Conservation (phyloP, 495 filamentous ascomycete species). For the Margaritispora aquatica region DNA sequence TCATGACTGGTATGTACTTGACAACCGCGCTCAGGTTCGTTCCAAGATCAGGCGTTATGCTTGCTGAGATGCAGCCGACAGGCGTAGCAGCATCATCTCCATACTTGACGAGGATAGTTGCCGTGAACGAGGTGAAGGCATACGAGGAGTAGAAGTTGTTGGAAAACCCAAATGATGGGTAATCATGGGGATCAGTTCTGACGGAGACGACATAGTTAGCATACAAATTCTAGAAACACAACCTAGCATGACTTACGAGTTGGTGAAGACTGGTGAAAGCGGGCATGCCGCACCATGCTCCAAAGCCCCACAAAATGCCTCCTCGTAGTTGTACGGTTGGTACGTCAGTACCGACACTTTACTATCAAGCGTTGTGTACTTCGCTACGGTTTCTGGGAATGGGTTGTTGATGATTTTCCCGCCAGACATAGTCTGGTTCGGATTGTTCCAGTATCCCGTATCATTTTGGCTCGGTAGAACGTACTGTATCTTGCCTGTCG, state of each 20-base stretch:
- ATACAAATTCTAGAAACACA: neutral
- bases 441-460: constrained; percentile 43
- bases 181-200: constrained; percentile 43
- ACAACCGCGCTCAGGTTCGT: constrained; percentile 54
- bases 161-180: constrained; percentile 66
- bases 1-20: constrained; percentile 70
- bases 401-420: constrained; percentile 72
- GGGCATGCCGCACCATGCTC: constrained; percentile 58
- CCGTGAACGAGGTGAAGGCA: constrained; percentile 71
- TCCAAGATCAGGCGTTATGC: constrained; percentile 76
- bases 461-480: constrained; percentile 46
- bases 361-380: constrained; percentile 63
- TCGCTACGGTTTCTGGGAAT: constrained; percentile 37
- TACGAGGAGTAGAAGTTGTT: constrained; percentile 78
- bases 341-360: constrained; percentile 69
- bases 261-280: constrained; percentile 60
- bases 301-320: constrained; percentile 58
- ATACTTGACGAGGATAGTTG: constrained; percentile 64
- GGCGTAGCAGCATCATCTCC: constrained; percentile 56
- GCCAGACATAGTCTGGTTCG: constrained; percentile 27
- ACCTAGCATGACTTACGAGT: constrained; percentile 12
- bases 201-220: neutral
- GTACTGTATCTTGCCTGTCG: constrained; percentile 18
- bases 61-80: constrained; percentile 73
- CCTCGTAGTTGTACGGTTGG: constrained; percentile 48